Evolutionary conservation across 2,329 filamentous ascomycete genomes (phyloP).

Genomic region (Emmonsia crescens): DNA sequence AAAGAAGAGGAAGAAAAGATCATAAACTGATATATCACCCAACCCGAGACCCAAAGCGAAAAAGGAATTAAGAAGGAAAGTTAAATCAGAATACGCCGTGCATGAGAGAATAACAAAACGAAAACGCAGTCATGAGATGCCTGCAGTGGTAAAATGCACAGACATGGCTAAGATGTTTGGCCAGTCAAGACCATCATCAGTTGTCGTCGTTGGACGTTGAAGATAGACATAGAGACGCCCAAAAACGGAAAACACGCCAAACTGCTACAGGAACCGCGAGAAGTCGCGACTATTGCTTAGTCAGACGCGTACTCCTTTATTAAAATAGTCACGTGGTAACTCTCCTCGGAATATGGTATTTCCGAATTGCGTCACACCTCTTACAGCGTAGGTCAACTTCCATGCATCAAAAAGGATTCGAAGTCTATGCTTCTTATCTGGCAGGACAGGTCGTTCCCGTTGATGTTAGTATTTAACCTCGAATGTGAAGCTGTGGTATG

Average conservation of each 20-base stretch:
- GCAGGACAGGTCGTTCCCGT: too few relatives aligned
- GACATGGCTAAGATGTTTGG: not conserved
- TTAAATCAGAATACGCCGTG: conserved; percentile 2
- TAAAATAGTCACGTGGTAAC: not conserved
- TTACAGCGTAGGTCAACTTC: too few relatives aligned
- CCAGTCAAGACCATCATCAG: not conserved
- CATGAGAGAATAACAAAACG: not conserved
- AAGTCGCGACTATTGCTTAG: not conserved
- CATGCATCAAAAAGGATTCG: not conserved
- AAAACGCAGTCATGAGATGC: not conserved
- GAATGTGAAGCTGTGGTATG: not conserved
- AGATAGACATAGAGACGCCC: not conserved
- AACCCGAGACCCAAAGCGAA: conserved; percentile 11
- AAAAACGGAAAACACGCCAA: not conserved
- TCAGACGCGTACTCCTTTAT: not conserved
- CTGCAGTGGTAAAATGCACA: not conserved
- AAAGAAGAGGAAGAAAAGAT: conserved; percentile 1
- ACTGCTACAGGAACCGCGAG: not conserved
- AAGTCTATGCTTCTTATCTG: too few relatives aligned
- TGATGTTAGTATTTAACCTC: not conserved
- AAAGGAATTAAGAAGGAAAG: not conserved
- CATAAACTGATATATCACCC: not conserved
- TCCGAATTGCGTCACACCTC: too few relatives aligned
- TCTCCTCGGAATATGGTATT: not conserved
- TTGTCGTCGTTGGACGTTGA: not conserved